Percentiles rank a stretch among this genome's conserved stretches.
Conservation (phyloP, 805 yeast species). For the Maudiozyma barnettii region DNA sequence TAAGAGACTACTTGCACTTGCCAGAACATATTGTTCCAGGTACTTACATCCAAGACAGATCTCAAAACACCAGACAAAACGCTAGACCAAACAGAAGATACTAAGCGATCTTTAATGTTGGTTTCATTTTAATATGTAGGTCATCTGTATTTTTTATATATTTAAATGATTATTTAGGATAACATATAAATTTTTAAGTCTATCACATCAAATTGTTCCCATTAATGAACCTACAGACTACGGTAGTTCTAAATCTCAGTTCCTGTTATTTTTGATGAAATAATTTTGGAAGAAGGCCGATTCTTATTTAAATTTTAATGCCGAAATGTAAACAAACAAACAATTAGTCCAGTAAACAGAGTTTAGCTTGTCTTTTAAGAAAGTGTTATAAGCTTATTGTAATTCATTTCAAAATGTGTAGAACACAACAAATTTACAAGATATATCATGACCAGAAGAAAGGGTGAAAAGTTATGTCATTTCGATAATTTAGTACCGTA, state of each 20-base stretch:
- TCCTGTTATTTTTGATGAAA: not conserved
- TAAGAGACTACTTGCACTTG: conserved; percentile 95
- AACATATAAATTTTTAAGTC: conserved; percentile 2
- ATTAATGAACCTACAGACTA: too few relatives aligned
- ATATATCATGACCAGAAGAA: too few relatives aligned
- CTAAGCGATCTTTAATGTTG: conserved; percentile 11
- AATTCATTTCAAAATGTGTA: too few relatives aligned
- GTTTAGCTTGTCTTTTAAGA: too few relatives aligned
- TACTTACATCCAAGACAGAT: conserved; percentile 92
- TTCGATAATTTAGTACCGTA: not conserved
- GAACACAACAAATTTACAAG: too few relatives aligned
- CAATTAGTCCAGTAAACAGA: too few relatives aligned
- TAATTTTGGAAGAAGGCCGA: not conserved
- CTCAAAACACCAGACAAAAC: conserved; percentile 69
- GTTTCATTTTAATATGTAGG: conserved; percentile 6
- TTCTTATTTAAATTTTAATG: not conserved
- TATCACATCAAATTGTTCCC: not conserved
- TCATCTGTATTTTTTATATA: conserved; percentile 3
- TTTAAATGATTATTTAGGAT: conserved; percentile 12
- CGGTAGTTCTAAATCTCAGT: too few relatives aligned
- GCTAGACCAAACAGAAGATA: conserved; percentile 50
- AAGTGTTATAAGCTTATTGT: too few relatives aligned
- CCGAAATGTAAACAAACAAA: not conserved
- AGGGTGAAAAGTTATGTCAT: not conserved
- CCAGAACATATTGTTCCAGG: conserved; percentile 98